Conservation (phyloP, 495 filamentous ascomycete genomes). For the Xylaria intraflava region DNA sequence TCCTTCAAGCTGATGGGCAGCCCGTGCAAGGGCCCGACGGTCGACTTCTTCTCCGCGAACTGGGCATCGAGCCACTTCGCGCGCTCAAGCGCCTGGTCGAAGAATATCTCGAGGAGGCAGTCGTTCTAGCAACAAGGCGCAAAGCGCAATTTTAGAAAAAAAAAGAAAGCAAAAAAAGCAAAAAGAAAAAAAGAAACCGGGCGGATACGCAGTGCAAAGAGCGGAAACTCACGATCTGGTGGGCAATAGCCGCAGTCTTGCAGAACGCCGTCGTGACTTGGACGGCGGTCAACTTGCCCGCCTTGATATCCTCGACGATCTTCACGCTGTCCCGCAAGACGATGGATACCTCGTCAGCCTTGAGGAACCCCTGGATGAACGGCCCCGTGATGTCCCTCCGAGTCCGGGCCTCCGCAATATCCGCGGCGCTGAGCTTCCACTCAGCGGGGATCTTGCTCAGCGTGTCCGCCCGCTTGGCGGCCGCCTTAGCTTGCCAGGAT, state of each 20-base stretch:
- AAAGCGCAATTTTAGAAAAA: background rate
- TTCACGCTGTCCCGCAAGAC: slow-evolving; percentile 13
- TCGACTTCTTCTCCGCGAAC: slow-evolving; percentile 38
- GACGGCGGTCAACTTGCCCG: slow-evolving; percentile 20
- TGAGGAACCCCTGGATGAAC: slow-evolving; percentile 30
- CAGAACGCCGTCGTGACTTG: slow-evolving; percentile 37
- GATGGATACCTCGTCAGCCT: slow-evolving; percentile 12
- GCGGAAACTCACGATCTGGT: slow-evolving; percentile 50
- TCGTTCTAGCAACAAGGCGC: slow-evolving; percentile 26
- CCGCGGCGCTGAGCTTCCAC: slow-evolving; percentile 20
- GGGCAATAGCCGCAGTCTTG: slow-evolving; percentile 52
- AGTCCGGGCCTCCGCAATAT: slow-evolving; percentile 12
- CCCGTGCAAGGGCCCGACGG: slow-evolving; percentile 59
- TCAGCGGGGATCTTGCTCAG: slow-evolving; percentile 19
- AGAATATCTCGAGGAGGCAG: slow-evolving; percentile 62
- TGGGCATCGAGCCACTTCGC: slow-evolving; percentile 54
- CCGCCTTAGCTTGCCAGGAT: slow-evolving; percentile 21
- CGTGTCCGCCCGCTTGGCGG: slow-evolving; percentile 16
- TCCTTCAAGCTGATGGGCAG: slow-evolving; percentile 64
- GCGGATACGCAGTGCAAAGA: too few relatives aligned
- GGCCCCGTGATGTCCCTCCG: slow-evolving; percentile 25
- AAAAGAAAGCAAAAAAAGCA: too few relatives aligned
- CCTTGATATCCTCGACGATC: slow-evolving; percentile 17
- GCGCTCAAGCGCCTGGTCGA: slow-evolving; percentile 50
- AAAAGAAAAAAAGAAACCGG: too few relatives aligned